Evolutionary conservation across 257 asterid genomes (phyloP).

Genomic region (Buddleja alternifolia): DNA sequence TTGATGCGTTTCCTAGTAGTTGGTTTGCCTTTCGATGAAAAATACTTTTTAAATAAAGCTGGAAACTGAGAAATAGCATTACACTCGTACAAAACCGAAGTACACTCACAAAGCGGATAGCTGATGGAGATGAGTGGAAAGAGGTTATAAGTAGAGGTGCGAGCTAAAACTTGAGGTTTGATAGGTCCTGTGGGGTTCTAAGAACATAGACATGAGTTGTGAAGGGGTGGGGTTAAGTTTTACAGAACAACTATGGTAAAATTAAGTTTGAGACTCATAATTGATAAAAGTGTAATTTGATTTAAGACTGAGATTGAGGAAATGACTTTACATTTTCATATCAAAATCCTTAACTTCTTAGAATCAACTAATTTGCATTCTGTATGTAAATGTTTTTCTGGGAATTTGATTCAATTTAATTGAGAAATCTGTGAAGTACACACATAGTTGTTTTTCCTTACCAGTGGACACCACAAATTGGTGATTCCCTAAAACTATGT

Average conservation of each 20-base stretch:
- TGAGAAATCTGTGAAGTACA: slow-evolving; percentile 2
- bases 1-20: background rate
- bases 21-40: background rate
- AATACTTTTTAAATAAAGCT: slow-evolving; percentile 11
- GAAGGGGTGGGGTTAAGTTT: background rate
- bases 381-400: background rate
- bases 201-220: slow-evolving; percentile 6
- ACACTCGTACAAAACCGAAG: background rate
- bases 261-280: background rate
- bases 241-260: background rate
- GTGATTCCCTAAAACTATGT: background rate
- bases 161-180: background rate
- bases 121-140: slow-evolving; percentile 2
- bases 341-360: no score
- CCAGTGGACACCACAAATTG: background rate
- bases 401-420: background rate
- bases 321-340: background rate
- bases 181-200: background rate
- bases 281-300: background rate
- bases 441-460: background rate
- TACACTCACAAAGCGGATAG: background rate
- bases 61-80: slow-evolving; percentile 18
- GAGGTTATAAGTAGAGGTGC: background rate
- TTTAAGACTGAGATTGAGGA: background rate
- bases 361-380: no score